Evolutionary conservation across 2,329 filamentous ascomycete species (phyloP), one percentile per base, ranked within the genome.

Genomic region (Alternaria longipes): DNA sequence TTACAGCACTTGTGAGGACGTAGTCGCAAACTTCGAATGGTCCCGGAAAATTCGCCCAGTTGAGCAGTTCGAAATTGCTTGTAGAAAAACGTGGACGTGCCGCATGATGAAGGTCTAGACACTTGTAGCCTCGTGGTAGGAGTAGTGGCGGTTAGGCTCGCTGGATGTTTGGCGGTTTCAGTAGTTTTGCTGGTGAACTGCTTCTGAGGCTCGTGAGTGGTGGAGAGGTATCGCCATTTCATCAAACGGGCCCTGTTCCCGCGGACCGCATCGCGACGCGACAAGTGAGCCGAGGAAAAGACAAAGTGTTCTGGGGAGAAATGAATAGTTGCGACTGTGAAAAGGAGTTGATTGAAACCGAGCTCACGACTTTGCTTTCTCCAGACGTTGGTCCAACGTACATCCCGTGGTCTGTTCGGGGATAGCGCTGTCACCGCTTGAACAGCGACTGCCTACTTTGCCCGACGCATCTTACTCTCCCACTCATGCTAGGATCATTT

Each of bases 31-130:
- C 41, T 45, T 64, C 60, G 50, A 64, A 60, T 41, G 34, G 34
- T 46, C 24, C 51, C 70, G 70, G 72, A 54, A 69, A 62, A 69
- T 65, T 65, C 63, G 46, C 73, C 73, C 49, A 70, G 67, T 68
- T 63, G 65, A 69, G 70, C 68, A 76, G 65, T 63, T 70, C 49
- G 56, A 50, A 51, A 62, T 45, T 55, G 47, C 64, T 50, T 58
- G 42, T 45, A 30, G 53, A 26, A 52, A 28, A 62, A 63, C 63
- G 66, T 74, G 73, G 59, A 60, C 62, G 64, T 64, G 60, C 52
- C 71, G 60, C 61, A 67, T 74, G 70, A 74, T 67, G 60, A 28
- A 26, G 44, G 54, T 60, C 54, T 50, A 63, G 60, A 63, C 55
- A 64, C 46, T 52, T 46, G 30, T 46, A 38, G 51, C 53, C 55